A percentile compares a stretch with the other conserved stretches of the same genome.
phyloP scores from a whole-genome alignment of 768 basidiomycete genomes.

The Paxillus ammoniavirescens region DNA sequence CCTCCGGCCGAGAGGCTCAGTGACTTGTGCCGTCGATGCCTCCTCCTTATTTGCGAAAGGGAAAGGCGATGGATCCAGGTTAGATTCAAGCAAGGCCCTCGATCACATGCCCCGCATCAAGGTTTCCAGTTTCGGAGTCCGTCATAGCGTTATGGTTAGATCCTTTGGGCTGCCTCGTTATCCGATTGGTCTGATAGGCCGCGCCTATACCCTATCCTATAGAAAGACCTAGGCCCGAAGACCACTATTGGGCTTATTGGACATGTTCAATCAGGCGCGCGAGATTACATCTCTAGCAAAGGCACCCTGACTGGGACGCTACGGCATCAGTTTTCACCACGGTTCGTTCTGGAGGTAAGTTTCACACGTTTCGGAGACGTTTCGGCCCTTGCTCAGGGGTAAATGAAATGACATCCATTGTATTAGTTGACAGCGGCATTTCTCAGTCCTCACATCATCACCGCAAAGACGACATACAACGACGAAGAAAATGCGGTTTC shows the following conservation, averaged over 20 bases:
- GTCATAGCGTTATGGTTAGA: conserved; percentile 45
- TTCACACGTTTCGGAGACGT: conserved; percentile 17
- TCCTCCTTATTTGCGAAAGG: conserved; percentile 44
- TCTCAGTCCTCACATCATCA: conserved; percentile 40
- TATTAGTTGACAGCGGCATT: conserved; percentile 40
- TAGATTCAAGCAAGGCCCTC: conserved; percentile 26
- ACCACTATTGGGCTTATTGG: conserved; percentile 43
- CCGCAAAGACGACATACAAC: conserved; percentile 46
- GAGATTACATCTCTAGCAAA: conserved; percentile 16
- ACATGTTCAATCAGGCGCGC: conserved; percentile 29
- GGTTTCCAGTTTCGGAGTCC: conserved; percentile 36
- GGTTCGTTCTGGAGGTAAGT: conserved; percentile 46
- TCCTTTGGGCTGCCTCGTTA: conserved; percentile 8
- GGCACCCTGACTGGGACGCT: conserved; percentile 66
- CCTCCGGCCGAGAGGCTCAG: conserved; percentile 44
- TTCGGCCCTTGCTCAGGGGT: conserved; percentile 6
- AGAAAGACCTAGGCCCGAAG: conserved; percentile 50
- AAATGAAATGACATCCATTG: conserved; percentile 14
- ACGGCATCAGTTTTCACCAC: conserved; percentile 74
- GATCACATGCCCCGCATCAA: conserved; percentile 37
- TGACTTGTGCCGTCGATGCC: conserved; percentile 48
- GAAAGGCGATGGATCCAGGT: conserved; percentile 28
- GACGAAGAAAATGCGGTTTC: conserved; percentile 45
- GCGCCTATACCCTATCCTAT: conserved; percentile 14
- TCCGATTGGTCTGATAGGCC: conserved; percentile 21